Conservation (phyloP, 2,329 filamentous ascomycete genomes). For the Davidsoniella virescens region DNA sequence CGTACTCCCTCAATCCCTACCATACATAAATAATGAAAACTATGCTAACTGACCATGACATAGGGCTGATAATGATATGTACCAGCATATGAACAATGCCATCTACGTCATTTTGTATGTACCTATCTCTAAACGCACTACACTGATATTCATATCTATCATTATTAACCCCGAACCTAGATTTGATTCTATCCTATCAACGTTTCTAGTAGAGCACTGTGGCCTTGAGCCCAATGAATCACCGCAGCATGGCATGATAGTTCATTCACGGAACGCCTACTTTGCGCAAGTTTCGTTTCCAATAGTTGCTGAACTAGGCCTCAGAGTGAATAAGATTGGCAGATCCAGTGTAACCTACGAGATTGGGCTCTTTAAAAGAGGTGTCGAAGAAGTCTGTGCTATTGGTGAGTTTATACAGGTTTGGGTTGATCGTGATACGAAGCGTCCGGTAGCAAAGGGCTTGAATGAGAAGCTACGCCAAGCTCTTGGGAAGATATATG, state of each 20-base stretch:
- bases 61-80: constrained; percentile 91
- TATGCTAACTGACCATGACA: constrained; percentile 3
- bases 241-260: constrained; percentile 64
- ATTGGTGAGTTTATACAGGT: constrained; percentile 81
- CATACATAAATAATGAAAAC: background rate
- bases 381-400: constrained; percentile 56
- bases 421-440: constrained; percentile 61
- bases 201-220: constrained; percentile 69
- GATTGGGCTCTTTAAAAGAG: constrained; percentile 67
- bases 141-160: background rate
- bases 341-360: constrained; percentile 83
- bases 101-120: constrained; percentile 63
- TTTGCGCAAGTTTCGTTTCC: constrained; percentile 72
- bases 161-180: constrained; percentile 22
- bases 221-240: constrained; percentile 54
- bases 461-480: constrained; percentile 44
- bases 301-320: constrained; percentile 60
- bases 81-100: constrained; percentile 82
- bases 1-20: constrained; percentile 13
- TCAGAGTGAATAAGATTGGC: constrained; percentile 71
- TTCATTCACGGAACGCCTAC: constrained; percentile 73
- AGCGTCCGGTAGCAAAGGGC: constrained; percentile 41
- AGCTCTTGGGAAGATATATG: constrained; percentile 41
- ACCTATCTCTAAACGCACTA: background rate
- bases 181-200: constrained; percentile 81